Evolutionary conservation across 352 stramenopile genomes (phyloP), one percentile per base, ranked within the genome.

Genomic region (Phytophthora chlamydospora): DNA sequence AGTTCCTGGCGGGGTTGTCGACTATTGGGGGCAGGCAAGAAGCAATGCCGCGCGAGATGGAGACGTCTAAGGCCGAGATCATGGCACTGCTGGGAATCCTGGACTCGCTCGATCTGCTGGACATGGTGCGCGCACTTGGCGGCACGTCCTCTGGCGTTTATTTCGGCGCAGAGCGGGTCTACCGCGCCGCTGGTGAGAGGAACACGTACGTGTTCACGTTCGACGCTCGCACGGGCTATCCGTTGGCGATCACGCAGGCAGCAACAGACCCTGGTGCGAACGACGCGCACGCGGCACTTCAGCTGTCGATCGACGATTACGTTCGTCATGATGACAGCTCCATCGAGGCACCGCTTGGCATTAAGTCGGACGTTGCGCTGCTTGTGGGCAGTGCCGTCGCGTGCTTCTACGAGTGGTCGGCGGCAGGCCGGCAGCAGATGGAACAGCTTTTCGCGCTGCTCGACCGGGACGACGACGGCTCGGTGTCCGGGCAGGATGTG

Each of bases 281-380:
- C 1, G 27, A 12, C 1, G 14, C 34, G 31, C 40, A 17, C 2
- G 21, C n/a, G 24, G 36, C 13, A 35, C 34, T 64, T 38, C 47
- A 62, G 32, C 42, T 83, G 44, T 59, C 73, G 27, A 65, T 85
- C 10, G 73, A 83, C 27, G 71, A 79, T 35, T 86, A 83, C 51
- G 10, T 75, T 8, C 63, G 66, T 42, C 76, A 71, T 16, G 57
- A 73, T 41, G 38, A 48, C 21, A 54, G 49, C 6, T 43, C 12
- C 35, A 74, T 80, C 32, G 61, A 73, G 17, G 58, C 74, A 4
- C 75, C 75, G 2, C 19, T 56, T 1, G 68, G 73, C 11, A 75
- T 88, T 62, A 83, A 85, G 53, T 83, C 77, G 42, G 75, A 87
- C 31, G 73, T 85, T 21, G 75, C 86, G 55, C 41, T 88, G 36